Base-by-base conservation (phyloP, 306 rosid species). In the Acacia confusa region DNA sequence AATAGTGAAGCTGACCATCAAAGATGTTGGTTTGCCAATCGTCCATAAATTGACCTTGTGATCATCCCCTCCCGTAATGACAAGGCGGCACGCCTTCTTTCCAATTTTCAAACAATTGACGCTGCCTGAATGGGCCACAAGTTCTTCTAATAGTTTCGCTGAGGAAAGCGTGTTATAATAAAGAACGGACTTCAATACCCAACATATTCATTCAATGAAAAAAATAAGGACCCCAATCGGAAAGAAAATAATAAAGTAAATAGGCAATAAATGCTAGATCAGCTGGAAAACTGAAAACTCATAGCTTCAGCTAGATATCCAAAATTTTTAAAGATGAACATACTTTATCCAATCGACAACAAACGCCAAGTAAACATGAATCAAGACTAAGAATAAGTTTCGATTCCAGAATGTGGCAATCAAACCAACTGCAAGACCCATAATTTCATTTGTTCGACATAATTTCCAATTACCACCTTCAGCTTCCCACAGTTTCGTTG, bases 21-120 rank as follows among this genome's bases (percentile, higher is more conserved):
- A n/a, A 69, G 93, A 83, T 53, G 88, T 86, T 40, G 99, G 94
- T 73, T 91, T 95, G 79, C 99, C 99, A 79, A 95, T 88, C 14
- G 94, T 80, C 99, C 99, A 95, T 19, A 95, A 74, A 88, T 91
- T 93, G 84, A 93, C 99, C 55, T 90, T 88, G 80, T 92, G 88
- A 90, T 95, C 99, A 85, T 95, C 99, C 67, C 97, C 97, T 43
- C 99, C 99, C 4, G 97, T 95, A 32, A 89, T 76, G 78, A 91
- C 92, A 79, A 80, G 86, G 32, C 99, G 91, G 78, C 94, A 86
- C 0, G 88, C 94, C 86, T 93, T 95, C 80, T 93, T 95, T 66
- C 99, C 99, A 72, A 93, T 93, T n/a, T 28, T 93, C 68, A 95
- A 86, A 88, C 97, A 95, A 80, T 92, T 95, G 73, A 93, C 89